Conservation (phyloP, 1,139 yeast species). For the Yamadazyma mexicana region DNA sequence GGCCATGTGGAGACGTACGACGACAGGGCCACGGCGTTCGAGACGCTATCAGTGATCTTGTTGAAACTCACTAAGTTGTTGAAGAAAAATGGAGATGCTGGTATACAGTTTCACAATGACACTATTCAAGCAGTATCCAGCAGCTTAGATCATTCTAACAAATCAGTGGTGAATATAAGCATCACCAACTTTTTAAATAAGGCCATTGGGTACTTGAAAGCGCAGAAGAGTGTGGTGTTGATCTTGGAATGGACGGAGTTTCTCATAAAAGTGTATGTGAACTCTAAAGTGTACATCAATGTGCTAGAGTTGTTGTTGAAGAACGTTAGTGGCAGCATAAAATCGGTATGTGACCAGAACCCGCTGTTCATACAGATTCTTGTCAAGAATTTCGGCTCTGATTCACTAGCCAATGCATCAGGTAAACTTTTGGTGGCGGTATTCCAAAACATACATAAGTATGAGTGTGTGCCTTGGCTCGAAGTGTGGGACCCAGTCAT, state of each 20-base stretch:
- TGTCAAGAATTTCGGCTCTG: constrained; percentile 19
- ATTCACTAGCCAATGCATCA: constrained; percentile 65
- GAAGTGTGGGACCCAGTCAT: constrained; percentile 51
- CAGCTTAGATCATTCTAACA: constrained; percentile 10
- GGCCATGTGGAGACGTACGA: not conserved
- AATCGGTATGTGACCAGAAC: not conserved
- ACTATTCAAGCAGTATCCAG: not conserved
- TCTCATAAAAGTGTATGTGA: constrained; percentile 45
- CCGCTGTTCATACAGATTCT: constrained; percentile 6
- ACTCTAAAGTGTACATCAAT: constrained; percentile 10
- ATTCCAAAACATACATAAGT: constrained; percentile 24
- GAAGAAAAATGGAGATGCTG: not conserved
- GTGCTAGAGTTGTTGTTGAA: constrained; percentile 11
- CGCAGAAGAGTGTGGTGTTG: constrained; percentile 10
- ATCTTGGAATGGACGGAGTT: constrained; percentile 22
- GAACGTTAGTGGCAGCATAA: constrained; percentile 1
- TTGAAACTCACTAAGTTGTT: constrained; percentile 8
- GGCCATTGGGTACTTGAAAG: constrained; percentile 17
- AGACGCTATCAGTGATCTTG: constrained; percentile 8
- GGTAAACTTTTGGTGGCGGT: constrained; percentile 61
- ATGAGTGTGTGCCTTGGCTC: constrained; percentile 43
- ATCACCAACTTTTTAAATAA: constrained; percentile 7
- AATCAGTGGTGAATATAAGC: constrained; percentile 4
- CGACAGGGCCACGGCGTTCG: constrained; percentile 1
- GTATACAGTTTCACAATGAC: not conserved